Base-by-base conservation (phyloP, 192 early-diverging fungal species). In the Globomyces pollinis-pini region DNA sequence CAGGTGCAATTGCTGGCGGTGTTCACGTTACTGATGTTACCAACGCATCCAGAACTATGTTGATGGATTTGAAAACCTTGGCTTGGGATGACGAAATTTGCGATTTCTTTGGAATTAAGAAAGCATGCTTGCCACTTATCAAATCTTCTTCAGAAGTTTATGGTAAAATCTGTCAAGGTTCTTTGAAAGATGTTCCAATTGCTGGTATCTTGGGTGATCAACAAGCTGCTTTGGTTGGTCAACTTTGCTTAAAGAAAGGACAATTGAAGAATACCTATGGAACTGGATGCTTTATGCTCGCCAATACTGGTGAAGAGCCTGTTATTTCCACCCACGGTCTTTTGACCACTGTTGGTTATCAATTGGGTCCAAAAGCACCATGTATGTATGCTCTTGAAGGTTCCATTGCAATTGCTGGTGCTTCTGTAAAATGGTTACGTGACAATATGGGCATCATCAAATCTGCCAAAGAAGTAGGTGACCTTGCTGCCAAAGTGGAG, bases 281-380 rank as follows among this genome's bases (percentile, higher is more conserved):
- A 36, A 96, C 93, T 24, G 93, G 91, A 31, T 93, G 91, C 73
- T 96, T 96, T 70, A 91, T 94, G 90, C 74, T 96, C 50, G 91
- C 88, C 76, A 94, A 96, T 79, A 92, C 90, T 15, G 93, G 93
- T 30, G 50, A 66, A 1, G 65, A 80, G n/a, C 79, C 83, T 18
- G 86, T 93, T 41, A 67, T 83, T 43, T 90, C 91, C 29, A 79
- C 84, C 57, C 84, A 85, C 53, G 93, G 93, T 1, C 76, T 96
- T 31, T 68, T 96, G 32, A 92, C 91, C 0, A 94, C 93, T 7
- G 90, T 94, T n/a, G 91, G 78, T 2, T 96, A 90, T 70, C 82
- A 93, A 61, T 78, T 96, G 39, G 90, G 89, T 26, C 69, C 77
- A 51, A 69, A 84, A 5, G 81, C 79, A 5, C 67, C 70, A 24